Evolutionary conservation across 1,284 basidiomycete species (phyloP).

Genomic region (Ceratobasidium sp.): DNA sequence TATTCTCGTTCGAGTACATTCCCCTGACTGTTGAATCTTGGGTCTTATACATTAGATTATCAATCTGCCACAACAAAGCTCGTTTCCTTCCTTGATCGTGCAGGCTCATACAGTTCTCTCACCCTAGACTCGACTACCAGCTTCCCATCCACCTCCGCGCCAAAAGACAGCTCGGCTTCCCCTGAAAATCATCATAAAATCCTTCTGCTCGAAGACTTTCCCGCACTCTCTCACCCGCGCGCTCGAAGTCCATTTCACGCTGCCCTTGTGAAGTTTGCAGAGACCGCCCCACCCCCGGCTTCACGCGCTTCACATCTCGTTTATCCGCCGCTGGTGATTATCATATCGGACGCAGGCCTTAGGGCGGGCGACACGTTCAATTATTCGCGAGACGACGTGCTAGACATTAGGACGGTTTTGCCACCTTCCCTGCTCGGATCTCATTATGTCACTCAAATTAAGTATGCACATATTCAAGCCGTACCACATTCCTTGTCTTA

Average conservation of each 20-base stretch:
- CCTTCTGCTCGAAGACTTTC: slow-evolving; percentile 88
- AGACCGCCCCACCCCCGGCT: slow-evolving; percentile 50
- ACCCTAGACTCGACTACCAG: slow-evolving; percentile 48
- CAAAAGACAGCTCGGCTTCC: slow-evolving; percentile 3
- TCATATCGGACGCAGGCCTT: slow-evolving; percentile 83
- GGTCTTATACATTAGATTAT: slow-evolving; percentile 49
- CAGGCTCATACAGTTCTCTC: slow-evolving; percentile 67
- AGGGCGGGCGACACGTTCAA: slow-evolving; percentile 61
- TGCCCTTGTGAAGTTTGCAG: slow-evolving; percentile 65
- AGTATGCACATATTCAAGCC: slow-evolving; percentile 55
- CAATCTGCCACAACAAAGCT: slow-evolving; percentile 78
- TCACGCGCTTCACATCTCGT: slow-evolving; percentile 40
- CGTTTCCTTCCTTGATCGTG: slow-evolving; percentile 76
- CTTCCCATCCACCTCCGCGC: slow-evolving; percentile 44
- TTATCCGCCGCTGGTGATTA: slow-evolving; percentile 72
- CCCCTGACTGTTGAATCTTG: slow-evolving; percentile 10
- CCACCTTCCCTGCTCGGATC: slow-evolving; percentile 64
- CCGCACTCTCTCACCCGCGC: slow-evolving; percentile 80
- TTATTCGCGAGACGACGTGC: slow-evolving; percentile 56
- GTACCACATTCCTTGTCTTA: neutral
- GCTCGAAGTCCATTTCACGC: slow-evolving; percentile 81
- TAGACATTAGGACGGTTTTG: slow-evolving; percentile 74
- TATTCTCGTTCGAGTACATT: neutral
- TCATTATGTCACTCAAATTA: slow-evolving; percentile 74
- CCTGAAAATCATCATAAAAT: slow-evolving; percentile 57